Conservation (phyloP, 2,329 filamentous ascomycete species). For the Diplodia intermedia region DNA sequence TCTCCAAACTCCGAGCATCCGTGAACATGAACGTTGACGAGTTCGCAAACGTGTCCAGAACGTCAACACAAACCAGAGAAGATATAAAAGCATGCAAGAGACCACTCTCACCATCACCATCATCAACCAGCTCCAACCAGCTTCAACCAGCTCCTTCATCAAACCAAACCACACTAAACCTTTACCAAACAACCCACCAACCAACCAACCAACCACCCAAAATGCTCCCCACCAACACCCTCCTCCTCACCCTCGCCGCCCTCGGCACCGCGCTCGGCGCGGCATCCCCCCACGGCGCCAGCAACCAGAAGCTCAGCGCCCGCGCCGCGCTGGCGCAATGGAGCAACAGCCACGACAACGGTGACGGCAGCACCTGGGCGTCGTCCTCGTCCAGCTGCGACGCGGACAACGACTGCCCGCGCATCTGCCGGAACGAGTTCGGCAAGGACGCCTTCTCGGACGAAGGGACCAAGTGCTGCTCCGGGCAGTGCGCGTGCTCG, state of each 20-base stretch:
- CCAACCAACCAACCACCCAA: not conserved
- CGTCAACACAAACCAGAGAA: too few relatives aligned
- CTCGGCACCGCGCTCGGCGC: not conserved
- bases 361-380: not conserved
- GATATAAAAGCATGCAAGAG: constrained; percentile 10
- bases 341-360: not conserved
- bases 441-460: not conserved
- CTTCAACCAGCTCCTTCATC: not conserved
- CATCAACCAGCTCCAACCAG: not conserved
- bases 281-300: not conserved
- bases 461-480: constrained; percentile 14
- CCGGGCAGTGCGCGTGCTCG: not conserved
- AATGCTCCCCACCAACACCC: constrained; percentile 7
- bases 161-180: not conserved
- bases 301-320: not conserved
- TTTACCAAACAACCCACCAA: not conserved
- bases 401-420: constrained; percentile 15
- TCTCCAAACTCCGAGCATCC: not conserved
- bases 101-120: not conserved
- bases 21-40: not conserved
- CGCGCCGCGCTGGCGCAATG: not conserved
- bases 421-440: not conserved
- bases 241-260: constrained; percentile 7
- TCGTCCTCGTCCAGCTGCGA: not conserved
- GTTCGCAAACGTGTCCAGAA: too few relatives aligned